These are phyloP conservation scores for Stagonosporopsis chrysanthemi DNA, from an alignment of 2,329 filamentous ascomycete species.

Conservation along the genomic window DNA sequence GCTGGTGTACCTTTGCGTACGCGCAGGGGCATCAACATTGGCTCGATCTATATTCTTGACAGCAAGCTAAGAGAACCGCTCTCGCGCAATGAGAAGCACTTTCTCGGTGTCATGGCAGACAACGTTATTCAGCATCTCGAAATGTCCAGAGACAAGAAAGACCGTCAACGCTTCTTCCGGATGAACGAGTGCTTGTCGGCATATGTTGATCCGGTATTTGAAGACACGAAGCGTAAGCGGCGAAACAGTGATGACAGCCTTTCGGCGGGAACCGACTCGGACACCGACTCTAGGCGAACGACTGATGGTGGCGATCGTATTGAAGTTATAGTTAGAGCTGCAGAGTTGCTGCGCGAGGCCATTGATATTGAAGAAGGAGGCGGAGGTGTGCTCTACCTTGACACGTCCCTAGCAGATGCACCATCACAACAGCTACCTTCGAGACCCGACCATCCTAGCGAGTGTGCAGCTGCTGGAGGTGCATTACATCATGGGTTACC, in stretches of 20 bases:
- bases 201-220: conserved; percentile 31
- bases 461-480: not conserved
- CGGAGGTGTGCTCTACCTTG: conserved; percentile 58
- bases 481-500: not conserved
- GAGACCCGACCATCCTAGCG: not conserved
- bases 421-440: not conserved
- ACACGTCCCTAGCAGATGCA: conserved; percentile 31
- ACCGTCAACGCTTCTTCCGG: conserved; percentile 31
- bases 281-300: conserved; percentile 3
- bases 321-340: conserved; percentile 58
- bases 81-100: conserved; percentile 15
- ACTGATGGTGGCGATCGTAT: conserved; percentile 47
- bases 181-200: conserved; percentile 38
- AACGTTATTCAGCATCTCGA: conserved; percentile 47
- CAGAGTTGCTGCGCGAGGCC: conserved; percentile 58
- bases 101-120: conserved; percentile 40
- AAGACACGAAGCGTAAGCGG: not conserved
- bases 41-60: conserved; percentile 43
- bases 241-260: conserved; percentile 10
- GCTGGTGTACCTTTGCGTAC: conserved; percentile 45
- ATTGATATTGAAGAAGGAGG: conserved; percentile 55
- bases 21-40: conserved; percentile 44
- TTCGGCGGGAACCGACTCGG: conserved; percentile 2
- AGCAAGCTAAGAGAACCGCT: conserved; percentile 30
- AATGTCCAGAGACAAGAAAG: conserved; percentile 45